Conservation (phyloP, 306 rosid species). For the Hippophae tibetana region DNA sequence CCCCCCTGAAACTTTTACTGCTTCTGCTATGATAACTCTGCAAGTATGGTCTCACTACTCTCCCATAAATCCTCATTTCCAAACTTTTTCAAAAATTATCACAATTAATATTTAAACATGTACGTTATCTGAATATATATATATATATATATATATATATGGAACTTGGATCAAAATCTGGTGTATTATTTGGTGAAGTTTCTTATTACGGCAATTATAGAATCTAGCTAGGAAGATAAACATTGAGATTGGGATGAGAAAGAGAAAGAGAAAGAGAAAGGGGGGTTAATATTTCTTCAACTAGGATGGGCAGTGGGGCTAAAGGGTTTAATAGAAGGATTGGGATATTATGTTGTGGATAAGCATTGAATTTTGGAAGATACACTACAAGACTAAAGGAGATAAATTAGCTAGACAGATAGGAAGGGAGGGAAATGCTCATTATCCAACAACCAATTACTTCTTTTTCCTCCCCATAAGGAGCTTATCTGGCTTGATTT, state of each 20-base stretch:
- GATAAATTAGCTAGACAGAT: conserved; percentile 27
- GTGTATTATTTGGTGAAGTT: conserved; percentile 27
- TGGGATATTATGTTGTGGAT: no score
- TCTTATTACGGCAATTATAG: conserved; percentile 17
- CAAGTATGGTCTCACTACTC: conserved; percentile 28
- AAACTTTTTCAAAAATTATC: background rate
- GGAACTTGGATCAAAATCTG: conserved; percentile 17
- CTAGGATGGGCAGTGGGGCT: conserved; percentile 74
- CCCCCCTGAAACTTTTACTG: conserved; percentile 79
- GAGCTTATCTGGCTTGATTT: conserved; percentile 35
- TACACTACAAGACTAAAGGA: background rate
- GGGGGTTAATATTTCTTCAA: conserved; percentile 6
- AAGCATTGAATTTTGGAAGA: no score
- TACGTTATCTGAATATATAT: background rate
- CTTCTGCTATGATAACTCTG: conserved; percentile 14
- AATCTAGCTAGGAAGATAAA: conserved; percentile 29
- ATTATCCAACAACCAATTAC: conserved; percentile 42
- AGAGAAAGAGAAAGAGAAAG: background rate
- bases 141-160: conserved; percentile 5
- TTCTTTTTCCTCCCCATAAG: conserved; percentile 12
- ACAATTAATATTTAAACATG: background rate
- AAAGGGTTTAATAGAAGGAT: conserved; percentile 19
- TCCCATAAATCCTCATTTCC: background rate
- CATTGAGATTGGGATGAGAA: background rate
- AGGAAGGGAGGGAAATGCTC: conserved; percentile 35